Base-by-base conservation (phyloP, 257 asterid species). In the Lycium ferocissimum region DNA sequence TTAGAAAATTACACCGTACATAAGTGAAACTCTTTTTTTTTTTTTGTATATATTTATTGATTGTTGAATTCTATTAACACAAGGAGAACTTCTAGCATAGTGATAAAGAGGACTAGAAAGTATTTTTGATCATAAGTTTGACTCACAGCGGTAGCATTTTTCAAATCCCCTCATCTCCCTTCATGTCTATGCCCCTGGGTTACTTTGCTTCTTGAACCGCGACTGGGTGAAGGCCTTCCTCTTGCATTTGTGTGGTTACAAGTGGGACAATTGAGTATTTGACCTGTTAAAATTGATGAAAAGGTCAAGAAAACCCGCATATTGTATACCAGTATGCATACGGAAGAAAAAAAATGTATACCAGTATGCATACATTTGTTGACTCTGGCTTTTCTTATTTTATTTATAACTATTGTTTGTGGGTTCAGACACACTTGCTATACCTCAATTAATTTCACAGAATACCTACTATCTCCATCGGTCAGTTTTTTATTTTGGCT, bases 41-140 rank as follows among this genome's bases (percentile, higher is more conserved):
- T 67, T 35, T 65, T 12, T 66, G n/a, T 12, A 66, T 13, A 33
- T 66, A 66, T 65, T 13, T 13, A 66, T 13, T 33, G 73, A 35
- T 66, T 2, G 73, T 66, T 13, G 73, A 65, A 66, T 66, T 66
- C 47, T 66, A 33, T 66, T 35, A 66, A 66, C 73, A 66, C 47
- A 13, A 66, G 45, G n/a, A 66, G 3, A 33, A 33, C 5, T 66
- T 66, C 18, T 66, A 33, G 14, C 7, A 0, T 63, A 63, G 40
- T 26, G 40, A 65, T 65, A 26, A 11, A 12, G 72, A 65, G 45
- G 73, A 0, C 15, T 33, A 33, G 35, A 66, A 9, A 35, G 13
- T 35, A 35, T 13, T 66, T 12, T 66, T 13, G 47, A 0, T 33
- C 73, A 35, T 35, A 33, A 66, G 47, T 66, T 33, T 66, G 75